Evolutionary conservation across 2,329 filamentous ascomycete genomes (phyloP), one percentile per base, ranked within the genome.

Genomic region (Penicillium sp.): DNA sequence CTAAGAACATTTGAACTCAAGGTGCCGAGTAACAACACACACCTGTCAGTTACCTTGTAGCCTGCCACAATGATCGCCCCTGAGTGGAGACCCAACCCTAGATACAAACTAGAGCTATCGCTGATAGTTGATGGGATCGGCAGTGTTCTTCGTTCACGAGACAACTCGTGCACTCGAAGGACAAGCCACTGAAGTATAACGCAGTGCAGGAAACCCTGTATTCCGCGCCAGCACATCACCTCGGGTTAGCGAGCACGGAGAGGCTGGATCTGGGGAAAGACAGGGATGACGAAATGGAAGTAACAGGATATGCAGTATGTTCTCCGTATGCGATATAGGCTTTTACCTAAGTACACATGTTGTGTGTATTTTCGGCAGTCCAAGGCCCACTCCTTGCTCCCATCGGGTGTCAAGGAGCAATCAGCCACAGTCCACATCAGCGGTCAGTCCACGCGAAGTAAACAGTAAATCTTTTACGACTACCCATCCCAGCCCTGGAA

Each of bases 381-480:
- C 8, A 9, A 39, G 48, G 40, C 41, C 32, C 34, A 38, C 59
- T 60, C 58, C 59, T 59, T 61, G 40, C 58, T 53, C 50, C 38
- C 46, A 42, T 56, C 44, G 36, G 43, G 36, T 34, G 27, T 43
- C 45, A 43, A 39, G 29, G 51, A 19, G 16, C 13, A 42, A 47
- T 47, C 54, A 61, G 60, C 58, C 60, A 62, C 60, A 57, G n/a
- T 53, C 35, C 46, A 18, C 58, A 60, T 59, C 50, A 58, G 51
- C 49, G 57, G 53, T 55, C 58, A 39, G 45, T 36, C 46, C 38
- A 26, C 48, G 29, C 47, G 40, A 8, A n/a, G n/a, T n/a, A n/a
- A 45, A 29, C 27, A 7, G 34, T 32, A n/a, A 30, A 44, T 51
- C 39, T 14, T 4, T 26, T 5, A 23, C 3, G 23, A 23, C n/a